Conservation (phyloP, 164 flowering plant genomes). For the Brasenia schreberi region DNA sequence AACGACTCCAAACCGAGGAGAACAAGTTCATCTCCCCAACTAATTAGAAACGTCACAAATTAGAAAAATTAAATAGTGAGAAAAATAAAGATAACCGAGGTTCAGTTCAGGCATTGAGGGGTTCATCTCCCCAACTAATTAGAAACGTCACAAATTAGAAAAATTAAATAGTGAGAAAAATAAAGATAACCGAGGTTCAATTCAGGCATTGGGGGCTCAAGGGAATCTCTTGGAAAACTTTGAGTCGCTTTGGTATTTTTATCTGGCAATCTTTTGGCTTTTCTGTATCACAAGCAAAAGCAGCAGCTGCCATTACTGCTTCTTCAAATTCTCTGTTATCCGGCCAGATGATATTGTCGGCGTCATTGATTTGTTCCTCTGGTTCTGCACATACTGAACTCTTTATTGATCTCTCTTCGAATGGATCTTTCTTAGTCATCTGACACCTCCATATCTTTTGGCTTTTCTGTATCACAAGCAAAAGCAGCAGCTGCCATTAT, state of each 20-base stretch:
- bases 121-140: slow-evolving; percentile 57
- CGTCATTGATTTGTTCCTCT: slow-evolving; percentile 12
- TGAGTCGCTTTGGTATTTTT: slow-evolving; percentile 65
- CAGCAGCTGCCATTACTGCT: slow-evolving; percentile 77
- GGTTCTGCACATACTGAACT: slow-evolving; percentile 16
- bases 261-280: slow-evolving; percentile 8
- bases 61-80: slow-evolving; percentile 2
- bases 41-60: slow-evolving; percentile 3
- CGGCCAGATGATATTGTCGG: slow-evolving; percentile 36
- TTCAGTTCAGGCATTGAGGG: not conserved
- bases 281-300: slow-evolving; percentile 15
- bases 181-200: not conserved
- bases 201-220: slow-evolving; percentile 41
- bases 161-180: not conserved
- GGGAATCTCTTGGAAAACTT: slow-evolving; percentile 73
- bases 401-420: slow-evolving; percentile 39
- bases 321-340: slow-evolving; percentile 71
- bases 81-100: slow-evolving; percentile 1
- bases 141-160: not conserved
- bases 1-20: slow-evolving; percentile 28
- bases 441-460: no score
- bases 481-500: slow-evolving; percentile 67
- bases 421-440: slow-evolving; percentile 9
- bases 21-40: slow-evolving; percentile 80
- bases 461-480: slow-evolving; percentile 9